phyloP scores from a whole-genome alignment of 164 flowering plant species.

The Berberis thunbergii region DNA sequence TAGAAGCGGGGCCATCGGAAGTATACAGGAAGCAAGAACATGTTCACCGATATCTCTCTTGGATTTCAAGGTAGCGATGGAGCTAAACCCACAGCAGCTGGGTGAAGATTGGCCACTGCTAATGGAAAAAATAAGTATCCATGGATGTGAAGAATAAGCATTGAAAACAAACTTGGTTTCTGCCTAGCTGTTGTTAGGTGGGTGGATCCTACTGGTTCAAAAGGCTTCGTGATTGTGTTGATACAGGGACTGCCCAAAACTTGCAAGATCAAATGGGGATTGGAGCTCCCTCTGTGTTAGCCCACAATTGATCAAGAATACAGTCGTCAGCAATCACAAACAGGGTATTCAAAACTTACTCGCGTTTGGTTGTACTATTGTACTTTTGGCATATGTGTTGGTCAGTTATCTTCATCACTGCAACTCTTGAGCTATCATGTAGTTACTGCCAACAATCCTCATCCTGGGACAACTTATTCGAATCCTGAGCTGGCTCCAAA shows the following conservation, averaged over 20 bases:
- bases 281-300: conserved; percentile 24
- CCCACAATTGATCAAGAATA: conserved; percentile 21
- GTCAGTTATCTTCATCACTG: conserved; percentile 32
- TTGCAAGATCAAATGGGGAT: conserved; percentile 21
- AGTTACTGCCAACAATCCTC: no score
- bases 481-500: no score
- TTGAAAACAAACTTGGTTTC: conserved; percentile 9
- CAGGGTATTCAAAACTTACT: conserved; percentile 22
- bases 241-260: conserved; percentile 12
- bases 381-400: conserved; percentile 42
- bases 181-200: conserved; percentile 15
- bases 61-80: conserved; percentile 93
- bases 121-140: conserved; percentile 75
- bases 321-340: conserved; percentile 30
- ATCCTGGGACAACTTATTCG: no score
- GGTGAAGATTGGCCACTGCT: conserved; percentile 95
- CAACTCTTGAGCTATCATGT: conserved; percentile 18
- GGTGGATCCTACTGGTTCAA: conserved; percentile 14
- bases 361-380: conserved; percentile 56
- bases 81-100: conserved; percentile 84
- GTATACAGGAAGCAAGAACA: conserved; percentile 31
- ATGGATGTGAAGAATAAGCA: conserved; percentile 44
- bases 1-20: conserved; percentile 32
- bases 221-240: conserved; percentile 9
- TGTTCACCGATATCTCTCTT: conserved; percentile 47